These are phyloP conservation scores for Solanum infundibuliforme DNA, from an alignment of 257 asterid genomes.

Conservation along the genomic window DNA sequence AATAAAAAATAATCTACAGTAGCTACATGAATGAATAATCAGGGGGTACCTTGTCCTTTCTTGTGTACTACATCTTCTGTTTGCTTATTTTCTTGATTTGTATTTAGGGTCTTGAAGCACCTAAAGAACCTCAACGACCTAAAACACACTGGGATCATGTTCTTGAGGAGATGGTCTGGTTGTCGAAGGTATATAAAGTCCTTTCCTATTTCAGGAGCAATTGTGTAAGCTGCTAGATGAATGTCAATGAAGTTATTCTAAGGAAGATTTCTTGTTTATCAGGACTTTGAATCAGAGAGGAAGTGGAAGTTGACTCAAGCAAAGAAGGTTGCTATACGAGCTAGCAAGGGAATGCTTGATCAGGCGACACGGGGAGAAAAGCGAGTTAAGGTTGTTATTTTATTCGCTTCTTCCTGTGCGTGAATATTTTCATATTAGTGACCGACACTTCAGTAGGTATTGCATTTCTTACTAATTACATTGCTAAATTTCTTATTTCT, in stretches of 20 bases:
- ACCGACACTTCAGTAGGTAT: background rate
- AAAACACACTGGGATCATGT: conserved; percentile 99
- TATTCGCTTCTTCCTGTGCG: background rate
- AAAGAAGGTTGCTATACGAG: conserved; percentile 86
- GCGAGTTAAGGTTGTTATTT: conserved; percentile 59
- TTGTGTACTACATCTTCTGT: background rate
- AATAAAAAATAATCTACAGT: background rate
- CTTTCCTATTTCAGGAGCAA: background rate
- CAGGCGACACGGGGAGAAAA: conserved; percentile 96
- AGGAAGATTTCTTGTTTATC: conserved; percentile 7
- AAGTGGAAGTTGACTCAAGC: conserved; percentile 98
- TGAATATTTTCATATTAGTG: background rate
- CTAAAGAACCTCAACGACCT: conserved; percentile 91
- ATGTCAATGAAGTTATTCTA: conserved; percentile 1
- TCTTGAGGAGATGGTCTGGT: conserved; percentile 98
- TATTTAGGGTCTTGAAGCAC: conserved; percentile 77
- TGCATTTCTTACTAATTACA: background rate
- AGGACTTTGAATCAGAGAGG: conserved; percentile 99
- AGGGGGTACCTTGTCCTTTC: background rate
- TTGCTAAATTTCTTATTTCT: background rate
- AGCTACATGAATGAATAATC: background rate
- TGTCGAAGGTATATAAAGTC: conserved; percentile 62
- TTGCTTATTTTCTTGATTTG: conserved; percentile 2
- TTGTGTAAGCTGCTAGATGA: background rate
- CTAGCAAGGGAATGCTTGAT: conserved; percentile 94